phyloP scores from a whole-genome alignment of 768 basidiomycete species.

The Tephrocybe sp. region DNA sequence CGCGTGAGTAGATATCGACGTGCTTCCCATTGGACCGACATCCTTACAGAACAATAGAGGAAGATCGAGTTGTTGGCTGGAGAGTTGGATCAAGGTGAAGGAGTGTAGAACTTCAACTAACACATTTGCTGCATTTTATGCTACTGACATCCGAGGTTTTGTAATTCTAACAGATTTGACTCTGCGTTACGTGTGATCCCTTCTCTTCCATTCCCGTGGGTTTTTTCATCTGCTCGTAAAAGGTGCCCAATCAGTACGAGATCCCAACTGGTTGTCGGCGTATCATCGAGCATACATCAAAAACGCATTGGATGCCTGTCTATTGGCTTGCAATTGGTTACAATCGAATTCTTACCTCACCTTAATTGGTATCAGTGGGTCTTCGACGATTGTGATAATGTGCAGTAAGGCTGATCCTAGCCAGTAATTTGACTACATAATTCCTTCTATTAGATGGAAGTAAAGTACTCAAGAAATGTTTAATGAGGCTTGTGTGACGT shows the following conservation, averaged over 20 bases:
- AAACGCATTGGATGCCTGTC: too few species aligned
- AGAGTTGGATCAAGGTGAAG: conserved; percentile 65
- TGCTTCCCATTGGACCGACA: neutral
- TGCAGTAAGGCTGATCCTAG: neutral
- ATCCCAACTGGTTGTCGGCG: conserved; percentile 59
- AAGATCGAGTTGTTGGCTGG: conserved; percentile 61
- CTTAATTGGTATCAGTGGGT: neutral
- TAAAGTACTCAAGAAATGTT: too few species aligned
- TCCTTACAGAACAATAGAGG: conserved; percentile 32
- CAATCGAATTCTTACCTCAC: neutral
- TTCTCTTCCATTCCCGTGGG: neutral
- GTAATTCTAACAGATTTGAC: neutral
- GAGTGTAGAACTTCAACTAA: conserved; percentile 33
- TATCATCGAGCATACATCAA: conserved; percentile 75
- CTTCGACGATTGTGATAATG: neutral
- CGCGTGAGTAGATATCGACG: conserved; percentile 44
- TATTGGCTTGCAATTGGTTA: too few species aligned
- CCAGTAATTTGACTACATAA: conserved; percentile 8
- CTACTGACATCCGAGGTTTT: conserved; percentile 15
- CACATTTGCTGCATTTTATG: conserved; percentile 6
- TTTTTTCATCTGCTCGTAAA: conserved; percentile 53
- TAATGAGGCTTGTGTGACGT: too few species aligned
- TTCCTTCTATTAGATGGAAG: too few species aligned
- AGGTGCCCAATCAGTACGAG: conserved; percentile 72
- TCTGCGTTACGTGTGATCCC: neutral